These are phyloP conservation scores for Erucastrum elatum DNA, from an alignment of 345 rosid genomes.

Conservation along the genomic window DNA sequence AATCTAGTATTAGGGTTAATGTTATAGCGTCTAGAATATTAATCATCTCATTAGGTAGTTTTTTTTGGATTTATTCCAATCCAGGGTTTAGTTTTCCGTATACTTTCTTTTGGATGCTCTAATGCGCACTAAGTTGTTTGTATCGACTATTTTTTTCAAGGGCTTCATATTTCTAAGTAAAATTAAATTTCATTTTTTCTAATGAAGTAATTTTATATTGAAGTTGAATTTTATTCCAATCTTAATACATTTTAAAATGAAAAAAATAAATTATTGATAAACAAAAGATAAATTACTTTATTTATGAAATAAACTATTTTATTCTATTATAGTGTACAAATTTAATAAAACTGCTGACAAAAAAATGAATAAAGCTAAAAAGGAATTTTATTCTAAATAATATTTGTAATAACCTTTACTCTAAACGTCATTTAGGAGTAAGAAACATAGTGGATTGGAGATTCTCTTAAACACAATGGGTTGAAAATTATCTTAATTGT, in stretches of 20 bases:
- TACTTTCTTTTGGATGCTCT: neutral
- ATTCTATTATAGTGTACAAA: no score
- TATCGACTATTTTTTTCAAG: neutral
- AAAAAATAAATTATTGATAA: no score
- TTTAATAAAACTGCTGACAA: no score
- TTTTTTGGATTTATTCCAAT: neutral
- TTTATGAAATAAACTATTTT: no score
- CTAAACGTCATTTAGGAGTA: neutral
- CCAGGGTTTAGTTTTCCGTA: neutral
- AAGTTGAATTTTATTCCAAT: no score
- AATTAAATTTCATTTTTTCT: no score
- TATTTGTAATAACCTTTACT: neutral
- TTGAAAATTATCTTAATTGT: neutral
- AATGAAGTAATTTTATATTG: no score
- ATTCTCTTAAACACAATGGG: neutral
- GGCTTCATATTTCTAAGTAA: no score
- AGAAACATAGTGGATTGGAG: neutral
- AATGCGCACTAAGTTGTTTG: neutral
- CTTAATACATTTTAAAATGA: no score
- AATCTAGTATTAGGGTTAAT: neutral
- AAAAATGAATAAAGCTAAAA: no score
- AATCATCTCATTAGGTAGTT: neutral
- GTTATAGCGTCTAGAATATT: neutral
- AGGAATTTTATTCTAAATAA: no score
- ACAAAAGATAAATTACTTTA: no score